Base-by-base conservation (phyloP, 805 yeast species). In the Zygosaccharomyces gambellarensis region DNA sequence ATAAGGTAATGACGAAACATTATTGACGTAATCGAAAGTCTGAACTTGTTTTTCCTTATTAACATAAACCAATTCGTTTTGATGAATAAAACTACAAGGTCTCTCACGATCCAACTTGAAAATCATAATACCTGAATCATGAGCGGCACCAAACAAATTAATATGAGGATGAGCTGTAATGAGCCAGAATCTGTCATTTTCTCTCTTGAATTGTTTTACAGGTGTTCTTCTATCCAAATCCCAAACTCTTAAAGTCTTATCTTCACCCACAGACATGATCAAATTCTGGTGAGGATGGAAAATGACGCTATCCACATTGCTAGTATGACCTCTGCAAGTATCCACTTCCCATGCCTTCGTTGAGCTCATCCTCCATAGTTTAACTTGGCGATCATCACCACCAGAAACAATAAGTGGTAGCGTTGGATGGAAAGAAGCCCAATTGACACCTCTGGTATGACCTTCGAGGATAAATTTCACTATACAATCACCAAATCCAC, bases 341-440 rank as follows among this genome's bases (percentile, higher is more conserved):
- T 94, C 99, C 51, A 95, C 95, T 70, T 95, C 99, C 98, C 98
- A 94, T 22, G 99, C 99, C 71, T 90, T 89, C 32, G 95, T 83
- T 58, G 94, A 97, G 62, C 90, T 83, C 97, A 90, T 89, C 71
- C 98, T 81, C 99, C 99, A 94, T 56, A 95, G 75, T 70, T 92
- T 92, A 49, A 94, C 88, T 56, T 92, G 83, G 58, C 98, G 81
- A 67, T 94, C 99, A 68, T 94, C 99, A 68, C 95, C 95, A 61
- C 92, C 95, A 14, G 97, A 88, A 17, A 90, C 95, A 65, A 94
- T 90, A 58, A 94, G 77, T 11, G 98, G 98, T 65, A 90, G 77
- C 22, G 92, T 89, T 41, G 99, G 99, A 68, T 94, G 99, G 81
- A 95, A 95, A 10, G 96, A 76, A 19, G 97, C 98, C 96, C 96